Conservation (phyloP, 805 yeast genomes). For the Yarrowia yakushimensis region DNA sequence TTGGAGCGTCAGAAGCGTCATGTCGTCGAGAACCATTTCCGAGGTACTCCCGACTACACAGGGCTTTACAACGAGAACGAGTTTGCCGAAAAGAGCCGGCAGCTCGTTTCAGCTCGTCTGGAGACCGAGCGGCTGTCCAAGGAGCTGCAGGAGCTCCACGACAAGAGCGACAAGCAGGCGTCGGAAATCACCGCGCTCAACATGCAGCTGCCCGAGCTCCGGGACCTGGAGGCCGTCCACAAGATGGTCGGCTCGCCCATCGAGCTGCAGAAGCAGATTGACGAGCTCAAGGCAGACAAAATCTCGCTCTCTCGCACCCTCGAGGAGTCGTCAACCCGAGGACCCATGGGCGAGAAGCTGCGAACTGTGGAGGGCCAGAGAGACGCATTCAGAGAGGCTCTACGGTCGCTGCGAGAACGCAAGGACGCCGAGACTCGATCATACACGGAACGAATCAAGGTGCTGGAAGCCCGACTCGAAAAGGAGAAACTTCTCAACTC, state of each 20-base stretch:
- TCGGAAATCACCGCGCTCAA: constrained; percentile 28
- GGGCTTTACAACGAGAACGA: constrained; percentile 2
- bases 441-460: constrained; percentile 33
- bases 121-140: constrained; percentile 33
- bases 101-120: constrained; percentile 21
- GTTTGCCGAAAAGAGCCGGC: constrained; percentile 20
- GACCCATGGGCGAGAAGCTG: constrained; percentile 39
- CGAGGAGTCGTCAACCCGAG: constrained; percentile 36
- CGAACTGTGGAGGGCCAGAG: constrained; percentile 39
- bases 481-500: constrained; percentile 29
- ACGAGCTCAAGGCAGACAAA: constrained; percentile 38
- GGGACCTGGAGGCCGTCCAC: constrained; percentile 31
- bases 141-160: constrained; percentile 32
- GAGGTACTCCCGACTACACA: constrained; percentile 6
- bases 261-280: constrained; percentile 36
- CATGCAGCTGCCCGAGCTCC: constrained; percentile 33
- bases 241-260: constrained; percentile 34
- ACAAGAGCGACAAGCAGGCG: constrained; percentile 31
- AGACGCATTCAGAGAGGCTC: constrained; percentile 41
- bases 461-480: constrained; percentile 34
- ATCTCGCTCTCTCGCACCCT: constrained; percentile 34
- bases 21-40: constrained; percentile 30
- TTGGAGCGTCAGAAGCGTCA: constrained; percentile 37
- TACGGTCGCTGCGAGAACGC: constrained; percentile 41
- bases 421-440: constrained; percentile 40